Conservation (phyloP, 139 green algal species). For the Yamagishiella unicocca region DNA sequence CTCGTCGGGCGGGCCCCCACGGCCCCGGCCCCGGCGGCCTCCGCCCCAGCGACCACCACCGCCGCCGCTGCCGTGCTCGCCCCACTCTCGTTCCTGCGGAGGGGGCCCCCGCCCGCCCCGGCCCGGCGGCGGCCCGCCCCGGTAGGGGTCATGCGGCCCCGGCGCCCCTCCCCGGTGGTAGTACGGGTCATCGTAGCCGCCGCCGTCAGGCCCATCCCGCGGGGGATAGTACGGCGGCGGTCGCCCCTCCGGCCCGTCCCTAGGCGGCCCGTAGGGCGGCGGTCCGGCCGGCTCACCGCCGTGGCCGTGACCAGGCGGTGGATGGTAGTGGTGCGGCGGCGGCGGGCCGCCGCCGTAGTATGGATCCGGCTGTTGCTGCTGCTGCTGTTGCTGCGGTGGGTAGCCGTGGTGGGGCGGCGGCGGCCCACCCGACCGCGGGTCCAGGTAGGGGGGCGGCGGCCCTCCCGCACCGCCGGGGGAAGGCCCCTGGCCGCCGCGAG, state of each 20-base stretch:
- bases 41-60: neutral
- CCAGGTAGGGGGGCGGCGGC: neutral
- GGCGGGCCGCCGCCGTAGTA: constrained; percentile 20
- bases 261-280: constrained; percentile 11
- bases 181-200: constrained; percentile 29
- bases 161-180: neutral
- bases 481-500: too few species aligned
- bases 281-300: neutral
- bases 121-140: neutral
- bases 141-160: constrained; percentile 5
- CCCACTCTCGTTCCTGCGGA: neutral
- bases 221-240: constrained; percentile 12
- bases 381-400: neutral
- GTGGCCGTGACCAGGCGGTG: neutral
- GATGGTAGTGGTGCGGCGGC: neutral
- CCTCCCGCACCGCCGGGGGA: too few species aligned
- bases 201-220: neutral
- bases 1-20: neutral
- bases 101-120: neutral
- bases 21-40: neutral
- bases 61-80: neutral
- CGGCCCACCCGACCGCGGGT: neutral
- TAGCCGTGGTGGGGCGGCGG: neutral
- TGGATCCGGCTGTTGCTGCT: neutral
- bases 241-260: neutral